Evolutionary conservation across 2,329 filamentous ascomycete species (phyloP), one percentile per base, ranked within the genome.

Genomic region (Sporothrix sp.): DNA sequence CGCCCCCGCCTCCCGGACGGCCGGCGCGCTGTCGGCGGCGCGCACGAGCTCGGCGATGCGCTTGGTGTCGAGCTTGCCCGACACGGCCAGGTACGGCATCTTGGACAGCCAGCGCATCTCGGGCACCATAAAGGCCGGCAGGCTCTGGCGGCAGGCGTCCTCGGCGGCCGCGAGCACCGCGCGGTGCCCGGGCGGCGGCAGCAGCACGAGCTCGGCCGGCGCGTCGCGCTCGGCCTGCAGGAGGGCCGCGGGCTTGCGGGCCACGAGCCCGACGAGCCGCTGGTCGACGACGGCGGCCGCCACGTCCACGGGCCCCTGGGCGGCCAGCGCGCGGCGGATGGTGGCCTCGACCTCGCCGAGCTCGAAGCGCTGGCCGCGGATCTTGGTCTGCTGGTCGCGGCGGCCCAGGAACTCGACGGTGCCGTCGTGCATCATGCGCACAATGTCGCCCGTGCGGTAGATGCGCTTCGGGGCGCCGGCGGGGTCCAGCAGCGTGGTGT

Each of bases 341-440:
- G 37, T 25, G 3, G 50, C 40, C 23, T 51, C 52, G 13, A 56
- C 48, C 20, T 56, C 54, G n/a, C 50, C 52, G 3, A 56, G 43
- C 36, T 56, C 54, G 11, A 56, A 42, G 8, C 54, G 52, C 48
- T 54, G 54, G 25, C 54, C 54, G 6, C 50, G 50, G 27, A 56
- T 51, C 50, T 56, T 56, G 36, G 50, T 48, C 48, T 54, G 52
- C 36, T 52, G 43, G n/a, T 56, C 54, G 5, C 44, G 40, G n/a
- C 54, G 50, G 21, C 54, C 52, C 3, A 56, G 49, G 37, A 52
- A 56, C 46, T 52, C 48, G 6, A 56, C 33, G 3, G 43, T 53
- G 18, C 54, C 52, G 28, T 56, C 52, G 36, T 47, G 40, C 48
- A 54, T 48, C 48, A 51, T 51, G 33, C 52, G 48, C 52, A 54